Evolutionary conservation across 1,284 basidiomycete species (phyloP), one percentile per base, ranked within the genome.

Genomic region (Ceratobasidium sp.): DNA sequence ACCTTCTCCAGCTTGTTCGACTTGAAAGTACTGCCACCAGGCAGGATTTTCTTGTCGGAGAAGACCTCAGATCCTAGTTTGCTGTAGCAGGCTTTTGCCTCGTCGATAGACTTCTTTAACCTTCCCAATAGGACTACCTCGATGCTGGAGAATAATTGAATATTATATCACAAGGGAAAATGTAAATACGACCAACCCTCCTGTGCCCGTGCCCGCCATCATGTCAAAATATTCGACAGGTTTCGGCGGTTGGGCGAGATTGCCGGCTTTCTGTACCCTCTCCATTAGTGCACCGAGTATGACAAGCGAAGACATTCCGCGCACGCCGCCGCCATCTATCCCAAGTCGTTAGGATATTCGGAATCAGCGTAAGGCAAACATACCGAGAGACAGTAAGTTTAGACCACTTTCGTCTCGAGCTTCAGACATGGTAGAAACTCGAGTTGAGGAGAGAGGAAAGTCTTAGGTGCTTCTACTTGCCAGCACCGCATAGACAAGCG

Each of bases 381-480:
- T 59, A 59, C 56, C 56, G n/a, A 59, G 27, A 19, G 27, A n/a
- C 29, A 59, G 29, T 3, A 59, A 17, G 27, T 59, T 59, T 31
- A 59, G 29, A 4, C 56, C 56, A 4, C 33, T 59, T 2, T 31
- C 14, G 19, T 14, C 2, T 11, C 8, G 2, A 29, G 27, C 1
- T 36, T 59, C 7, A 29, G 56, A 29, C 56, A 59, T 33, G 56
- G 56, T n/a, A n/a, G n/a, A n/a, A n/a, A n/a, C n/a, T n/a, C n/a
- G n/a, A n/a, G n/a, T n/a, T n/a, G n/a, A n/a, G n/a, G n/a, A n/a
- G n/a, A n/a, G n/a, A n/a, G n/a, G n/a, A n/a, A n/a, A n/a, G n/a
- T n/a, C n/a, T n/a, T n/a, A n/a, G n/a, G n/a, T n/a, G n/a, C n/a
- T n/a, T n/a, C n/a, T n/a, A n/a, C n/a, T n/a, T n/a, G n/a, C n/a